Evolutionary conservation across 371 early-diverging fungal species (phyloP), one percentile per base, ranked within the genome.

Genomic region (Actinomortierella ambigua): DNA sequence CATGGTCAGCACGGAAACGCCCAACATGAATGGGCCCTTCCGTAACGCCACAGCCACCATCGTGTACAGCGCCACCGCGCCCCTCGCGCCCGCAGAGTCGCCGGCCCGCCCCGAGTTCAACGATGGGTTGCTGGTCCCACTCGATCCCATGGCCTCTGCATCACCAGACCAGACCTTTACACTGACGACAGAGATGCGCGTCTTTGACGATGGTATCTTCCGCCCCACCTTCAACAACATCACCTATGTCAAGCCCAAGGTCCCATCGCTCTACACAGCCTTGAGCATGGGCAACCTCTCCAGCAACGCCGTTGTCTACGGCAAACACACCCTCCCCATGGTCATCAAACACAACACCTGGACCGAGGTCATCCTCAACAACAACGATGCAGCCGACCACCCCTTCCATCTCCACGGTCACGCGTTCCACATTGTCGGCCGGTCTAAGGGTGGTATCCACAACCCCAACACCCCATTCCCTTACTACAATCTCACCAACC

Each of bases 371-470:
- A 78, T 87, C n/a, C 65, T 90, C 50, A 83, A 81, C 69, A 90
- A 88, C 61, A 64, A 77, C 9, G 85, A 85, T 34, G 57, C 44
- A 22, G 79, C 79, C 40, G 59, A 61, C 26, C 90, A 91, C 61
- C 89, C 89, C 50, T 87, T 88, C 83, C 91, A 89, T 67, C 69
- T 90, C 23, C 91, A 90, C 66, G 91, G 91, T 14, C 88, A 90
- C 67, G 68, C 64, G 23, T 90, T 90, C 82, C 87, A 88, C 61
- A 59, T 90, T 23, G 77, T 88, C 41, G 82, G 61, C 27, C 75
- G 75, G 34, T 34, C 34, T n/a, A 80, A 77, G 57, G 76, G 76
- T n/a, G 78, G 79, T 27, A 44, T 63, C 18, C 80, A 66, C 59
- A 66, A 70, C 54, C 68, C 69, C 29, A 66, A 56, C 56, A 69